Evolutionary conservation across 805 yeast species (phyloP).

Genomic region (Metschnikowia cerradonensis): DNA sequence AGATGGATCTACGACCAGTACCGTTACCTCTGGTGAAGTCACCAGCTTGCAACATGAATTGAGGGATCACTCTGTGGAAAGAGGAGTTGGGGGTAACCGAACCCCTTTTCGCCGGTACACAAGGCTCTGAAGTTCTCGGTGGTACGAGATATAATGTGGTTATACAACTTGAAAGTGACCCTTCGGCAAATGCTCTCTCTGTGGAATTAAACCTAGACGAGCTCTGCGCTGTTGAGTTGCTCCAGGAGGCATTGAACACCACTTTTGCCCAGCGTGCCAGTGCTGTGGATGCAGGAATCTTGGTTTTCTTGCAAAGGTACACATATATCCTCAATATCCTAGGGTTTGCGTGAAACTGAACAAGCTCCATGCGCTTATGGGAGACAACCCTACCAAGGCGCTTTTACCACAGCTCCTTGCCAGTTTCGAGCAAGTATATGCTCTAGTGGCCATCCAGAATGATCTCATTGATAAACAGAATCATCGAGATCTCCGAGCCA

Average conservation of each 20-base stretch:
- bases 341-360: slow-evolving; percentile 24
- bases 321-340: slow-evolving; percentile 70
- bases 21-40: slow-evolving; percentile 77
- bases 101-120: slow-evolving; percentile 93
- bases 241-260: slow-evolving; percentile 44
- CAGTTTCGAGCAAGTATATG: slow-evolving; percentile 58
- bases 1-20: slow-evolving; percentile 88
- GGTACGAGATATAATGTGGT: slow-evolving; percentile 91
- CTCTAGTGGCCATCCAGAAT: slow-evolving; percentile 50
- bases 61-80: slow-evolving; percentile 97
- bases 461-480: slow-evolving; percentile 44
- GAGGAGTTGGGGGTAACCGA: slow-evolving; percentile 78
- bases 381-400: slow-evolving; percentile 16
- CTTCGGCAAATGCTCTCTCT: slow-evolving; percentile 62
- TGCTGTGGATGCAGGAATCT: slow-evolving; percentile 58
- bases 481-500: slow-evolving; percentile 23
- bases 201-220: slow-evolving; percentile 60
- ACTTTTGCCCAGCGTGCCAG: slow-evolving; percentile 44
- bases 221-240: slow-evolving; percentile 63
- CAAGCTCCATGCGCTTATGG: slow-evolving; percentile 22
- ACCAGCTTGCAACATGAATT: slow-evolving; percentile 93
- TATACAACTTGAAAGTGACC: slow-evolving; percentile 81
- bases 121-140: slow-evolving; percentile 94
- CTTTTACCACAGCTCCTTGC: slow-evolving; percentile 42
- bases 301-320: slow-evolving; percentile 64